These are phyloP conservation scores for Mimosa pudica DNA, from an alignment of 306 rosid genomes.

Conservation along the genomic window DNA sequence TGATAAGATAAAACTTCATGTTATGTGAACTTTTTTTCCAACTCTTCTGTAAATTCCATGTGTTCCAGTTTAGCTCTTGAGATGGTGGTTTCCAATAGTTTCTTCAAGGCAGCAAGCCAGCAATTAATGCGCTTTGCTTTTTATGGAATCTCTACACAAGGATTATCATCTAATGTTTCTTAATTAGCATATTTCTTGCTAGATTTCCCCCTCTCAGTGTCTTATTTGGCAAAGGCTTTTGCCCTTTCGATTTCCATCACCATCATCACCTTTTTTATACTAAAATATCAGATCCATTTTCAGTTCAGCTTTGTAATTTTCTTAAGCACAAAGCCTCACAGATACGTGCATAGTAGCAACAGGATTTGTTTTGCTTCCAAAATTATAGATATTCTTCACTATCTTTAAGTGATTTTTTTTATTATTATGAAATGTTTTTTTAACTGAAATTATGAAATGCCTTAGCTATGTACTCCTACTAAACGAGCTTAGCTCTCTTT, in stretches of 20 bases:
- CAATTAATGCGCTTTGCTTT: background rate
- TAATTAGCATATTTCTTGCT: no score
- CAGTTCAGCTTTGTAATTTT: background rate
- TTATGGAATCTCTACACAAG: background rate
- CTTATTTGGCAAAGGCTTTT: background rate
- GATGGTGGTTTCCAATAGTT: background rate
- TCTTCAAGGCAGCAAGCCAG: background rate
- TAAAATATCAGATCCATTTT: background rate
- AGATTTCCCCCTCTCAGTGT: background rate
- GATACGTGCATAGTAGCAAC: background rate
- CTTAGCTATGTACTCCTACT: no score
- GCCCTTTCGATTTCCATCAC: background rate
- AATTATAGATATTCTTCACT: background rate
- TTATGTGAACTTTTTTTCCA: background rate
- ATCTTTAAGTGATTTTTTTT: background rate
- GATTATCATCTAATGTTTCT: background rate
- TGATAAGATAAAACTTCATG: no score
- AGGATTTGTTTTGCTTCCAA: background rate
- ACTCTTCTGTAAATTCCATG: background rate
- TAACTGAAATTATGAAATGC: no score
- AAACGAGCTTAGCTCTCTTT: background rate
- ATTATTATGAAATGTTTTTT: no score
- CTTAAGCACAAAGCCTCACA: background rate
- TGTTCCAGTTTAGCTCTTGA: background rate
- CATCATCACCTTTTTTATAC: background rate